Base-by-base conservation (phyloP, 1,284 basidiomycete species). In the Microbotryum violaceum region DNA sequence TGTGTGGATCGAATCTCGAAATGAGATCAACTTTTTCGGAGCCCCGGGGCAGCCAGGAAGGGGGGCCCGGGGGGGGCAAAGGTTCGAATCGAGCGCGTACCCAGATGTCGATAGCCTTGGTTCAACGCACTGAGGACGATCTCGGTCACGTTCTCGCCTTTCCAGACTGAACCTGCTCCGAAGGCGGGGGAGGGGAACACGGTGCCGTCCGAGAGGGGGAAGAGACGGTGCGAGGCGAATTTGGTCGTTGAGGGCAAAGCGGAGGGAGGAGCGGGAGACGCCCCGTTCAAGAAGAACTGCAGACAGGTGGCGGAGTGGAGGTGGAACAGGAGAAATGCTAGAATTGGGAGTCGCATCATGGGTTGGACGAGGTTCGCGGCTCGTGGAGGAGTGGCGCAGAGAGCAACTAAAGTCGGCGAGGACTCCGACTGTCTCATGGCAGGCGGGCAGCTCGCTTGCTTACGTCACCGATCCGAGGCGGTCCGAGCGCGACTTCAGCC, bases 181-280 rank as follows among this genome's bases (percentile, higher is more conserved):
- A 58, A 61, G 20, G 54, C 54, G 8, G 62, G 62, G 12, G 56
- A 57, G 33, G 65, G 65, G 16, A 67, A 29, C 4, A 48, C 20
- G 55, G 42, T 55, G 8, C 63, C 65, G 54, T 67, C 65, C 57
- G 64, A 64, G 33, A 67, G 63, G 7, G 45, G 37, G 42, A 49
- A 12, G 20, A 60, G 47, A 5, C 29, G 49, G 54, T 60, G 58
- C 42, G 31, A 33, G 23, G 23, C 23, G 53, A 60, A 60, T 23
- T n/a, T 16, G n/a, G 25, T 44, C 29, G 29, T 12, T 29, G 23
- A 31, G 27, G 12, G 9, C 44, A 21, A 25, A 45, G 5, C 20
- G 12, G 29, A 6, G 54, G 54, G 42, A 45, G n/a, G 37, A 21
- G 42, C 3, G 47, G 27, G 21, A 23, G 31, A 8, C 8, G 44